Base-by-base conservation (phyloP, 345 rosid genomes). In the Acer saccharum region DNA sequence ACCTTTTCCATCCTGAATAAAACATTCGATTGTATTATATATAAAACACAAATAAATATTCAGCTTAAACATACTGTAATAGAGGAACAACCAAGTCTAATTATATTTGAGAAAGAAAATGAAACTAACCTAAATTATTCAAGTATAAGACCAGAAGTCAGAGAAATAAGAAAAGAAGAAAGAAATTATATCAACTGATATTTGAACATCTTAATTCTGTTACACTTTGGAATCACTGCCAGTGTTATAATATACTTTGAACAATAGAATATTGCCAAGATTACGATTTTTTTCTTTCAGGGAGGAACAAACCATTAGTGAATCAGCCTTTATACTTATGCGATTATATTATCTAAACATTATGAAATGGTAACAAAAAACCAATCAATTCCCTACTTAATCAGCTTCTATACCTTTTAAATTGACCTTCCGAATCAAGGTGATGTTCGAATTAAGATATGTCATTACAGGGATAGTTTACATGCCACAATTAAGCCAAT, bases 1-100 rank as follows among this genome's bases (percentile, higher is more conserved):
- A 88, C 35, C 39, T 69, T 83, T 79, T 88, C 89, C 91, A 88
- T 84, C 74, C 88, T 86, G 63, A 63, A 73, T 13, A 29, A 32
- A 57, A 27, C 25, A 52, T 21, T 41, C 50, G 41, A 18, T n/a
- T 1, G 48, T 74, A 27, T 27, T 21, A 11, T 27, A 63, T 8
- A 48, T 62, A 27, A 46, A 3, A 64, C 35, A 62, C 3, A 69
- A 7, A 66, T 23, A 70, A 7, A 66, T 23, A 70, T 18, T 50
- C 50, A 39, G 17, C 1, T 35, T 41, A 13, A 21, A 17, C 48
- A 29, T 70, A 52, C 7, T 52, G 11, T 16, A 71, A 55, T 6
- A 32, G 25, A 32, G 11, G 12, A 71, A 70, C 43, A 71, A 54
- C 39, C 20, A 27, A 13, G 29, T 25, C 3, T 66, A 52, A 27